Evolutionary conservation across 768 basidiomycete species (phyloP), one percentile per base, ranked within the genome.

Genomic region (Xanthoconium purpureum): DNA sequence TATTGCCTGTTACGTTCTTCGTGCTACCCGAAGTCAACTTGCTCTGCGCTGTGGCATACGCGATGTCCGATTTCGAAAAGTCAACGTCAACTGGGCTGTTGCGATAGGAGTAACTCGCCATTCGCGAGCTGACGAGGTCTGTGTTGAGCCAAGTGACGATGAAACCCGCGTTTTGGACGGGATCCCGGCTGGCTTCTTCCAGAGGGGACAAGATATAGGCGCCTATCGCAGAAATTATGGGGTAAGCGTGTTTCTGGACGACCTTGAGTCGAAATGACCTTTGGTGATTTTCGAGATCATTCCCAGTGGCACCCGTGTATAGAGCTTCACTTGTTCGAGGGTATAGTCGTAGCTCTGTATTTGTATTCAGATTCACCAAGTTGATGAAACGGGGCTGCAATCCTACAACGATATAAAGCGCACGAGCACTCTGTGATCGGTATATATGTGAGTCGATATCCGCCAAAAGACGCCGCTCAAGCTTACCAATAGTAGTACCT

Each of bases 181-280:
- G 84, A 69, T 97, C 92, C 15, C 94, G 84, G 62, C 91, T 93
- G 0, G 91, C 85, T 70, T 96, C 93, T 72, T 98, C 93, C 3
- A 98, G 78, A 3, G 95, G 87, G 2, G 95, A 97, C 40, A 98
- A 74, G 57, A 98, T 98, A 68, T 98, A 99, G 44, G 91, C 85
- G n/a, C 95, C 95, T 94, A 52, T 18, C 55, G 4, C 48, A 29
- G 57, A 17, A 17, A 17, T 35, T 28, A 37, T 51, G 36, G 46
- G 42, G 40, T 46, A 29, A 50, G 18, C 28, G 45, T 42, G 6
- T 29, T 30, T 17, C 47, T n/a, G 20, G n/a, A 8, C 29, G 15
- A 8, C 5, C 20, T 36, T 28, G 48, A 38, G 12, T 56, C 68
- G 15, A 38, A 52, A 54, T 14, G 24, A 88, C 94, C 96, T 81